Evolutionary conservation across 1,139 yeast species (phyloP), one percentile per base, ranked within the genome.

Genomic region (Kodamaea alishanica): DNA sequence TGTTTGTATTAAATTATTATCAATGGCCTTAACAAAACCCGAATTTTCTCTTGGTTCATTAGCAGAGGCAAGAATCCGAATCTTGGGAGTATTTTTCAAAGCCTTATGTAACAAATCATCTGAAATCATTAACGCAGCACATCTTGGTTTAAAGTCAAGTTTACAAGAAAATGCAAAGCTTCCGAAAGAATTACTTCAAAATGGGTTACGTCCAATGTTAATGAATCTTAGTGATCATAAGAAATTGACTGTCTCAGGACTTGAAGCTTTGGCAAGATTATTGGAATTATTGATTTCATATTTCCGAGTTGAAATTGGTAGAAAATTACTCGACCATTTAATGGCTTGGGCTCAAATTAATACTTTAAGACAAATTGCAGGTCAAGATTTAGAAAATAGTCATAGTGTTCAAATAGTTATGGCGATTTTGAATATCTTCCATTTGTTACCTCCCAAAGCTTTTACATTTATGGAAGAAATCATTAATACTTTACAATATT

Each of bases 301-400:
- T 54, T 94, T 94, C 68, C 84, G 95, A 57, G 97, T 92, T 20
- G 99, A 94, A 60, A 92, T 94, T 49, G 99, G 99, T 26, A 77
- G 90, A 41, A 94, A 94, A 54, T 68, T 94, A 39, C 72, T 94
- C 25, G 98, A 94, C 54, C 98, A 94, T 61, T 69, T 92, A 49
- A 86, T 84, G 76, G 96, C 97, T 0, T 90, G 97, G 96, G 96
- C 97, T 0, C 94, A 88, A 49, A 88, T 95, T 6, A 77, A 78
- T 34, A 79, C 86, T 1, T 64, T 94, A 35, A 77, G 86, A 37
- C 77, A 77, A 48, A 75, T 84, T 38, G 81, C 95, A 0, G 77
- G 80, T 24, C 85, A 81, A 51, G 90, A 84, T 40, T 70, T 88
- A 44, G 88, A 82, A 32, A 86, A 82, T 45, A 87, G 87, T 44